Evolutionary conservation across 805 yeast genomes (phyloP), one percentile per base, ranked within the genome.

Genomic region (Kuraishia cidri): DNA sequence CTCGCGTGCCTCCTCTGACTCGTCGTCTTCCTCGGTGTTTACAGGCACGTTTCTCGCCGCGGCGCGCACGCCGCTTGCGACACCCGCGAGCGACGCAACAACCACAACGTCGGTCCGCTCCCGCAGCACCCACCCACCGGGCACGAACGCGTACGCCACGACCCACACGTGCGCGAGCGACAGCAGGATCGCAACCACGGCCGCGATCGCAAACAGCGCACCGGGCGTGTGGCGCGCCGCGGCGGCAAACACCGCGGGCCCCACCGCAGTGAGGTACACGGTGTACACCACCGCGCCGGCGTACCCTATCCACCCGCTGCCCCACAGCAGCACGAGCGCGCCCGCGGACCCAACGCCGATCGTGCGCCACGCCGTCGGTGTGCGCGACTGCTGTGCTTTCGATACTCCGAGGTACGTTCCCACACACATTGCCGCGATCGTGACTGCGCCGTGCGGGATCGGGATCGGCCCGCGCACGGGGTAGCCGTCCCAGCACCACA

Each of bases 71-170:
- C 90, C 90, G 5, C 64, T 38, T 2, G 71, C 65, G 17, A 85
- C 58, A 29, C 69, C 49, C 0, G 55, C 41, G 29, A 78, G 73
- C 11, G 92, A 74, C 6, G 60, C 39, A 5, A 69, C 69, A 28
- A 87, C 55, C 3, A 92, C 72, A 29, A 82, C 55, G 53, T 86
- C 95, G 1, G 92, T 79, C 53, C 96, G 72, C 56, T 92, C 98
- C 49, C 98, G 73, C 32, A 92, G 63, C 15, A 82, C 39, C 51
- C 80, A 79, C 6, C 98, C 98, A 38, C 85, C 88, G 8, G 98
- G 98, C 30, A 92, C 98, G 60, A 92, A 92, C 0, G 98, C 97
- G 56, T 92, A 92, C 0, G 98, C 98, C 29, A 92, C 97, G 27
- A 82, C 79, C 97, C 97, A 90, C 32, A 90, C 94, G 54, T 87